Conservation (phyloP, 148 eudicot species). For the Rhododendron simsii region DNA sequence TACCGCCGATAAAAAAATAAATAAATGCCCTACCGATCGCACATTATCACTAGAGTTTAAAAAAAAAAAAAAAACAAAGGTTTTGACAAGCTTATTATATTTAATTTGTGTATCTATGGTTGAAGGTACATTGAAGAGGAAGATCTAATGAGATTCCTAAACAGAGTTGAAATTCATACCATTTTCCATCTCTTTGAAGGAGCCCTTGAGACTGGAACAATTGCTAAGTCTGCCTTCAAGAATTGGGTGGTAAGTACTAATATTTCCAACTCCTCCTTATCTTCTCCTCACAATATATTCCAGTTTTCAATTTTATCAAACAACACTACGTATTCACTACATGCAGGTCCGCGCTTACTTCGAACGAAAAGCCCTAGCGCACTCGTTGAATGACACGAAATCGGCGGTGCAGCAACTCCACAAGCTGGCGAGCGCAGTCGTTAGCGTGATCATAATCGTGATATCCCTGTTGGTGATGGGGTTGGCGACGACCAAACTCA, state of each 20-base stretch:
- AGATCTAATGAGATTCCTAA: constrained; percentile 60
- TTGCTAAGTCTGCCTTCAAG: constrained; percentile 61
- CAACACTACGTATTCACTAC: neutral
- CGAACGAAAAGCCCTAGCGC: constrained; percentile 58
- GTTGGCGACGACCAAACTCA: constrained; percentile 49
- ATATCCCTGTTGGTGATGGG: constrained; percentile 49
- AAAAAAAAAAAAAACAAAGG: neutral
- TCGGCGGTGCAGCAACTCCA: constrained; percentile 81
- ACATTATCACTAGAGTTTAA: too few species aligned
- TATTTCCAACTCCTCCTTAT: neutral
- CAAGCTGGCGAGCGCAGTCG: constrained; percentile 51
- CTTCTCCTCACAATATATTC: neutral
- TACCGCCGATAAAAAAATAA: too few species aligned
- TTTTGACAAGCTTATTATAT: neutral
- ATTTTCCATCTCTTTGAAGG: constrained; percentile 75
- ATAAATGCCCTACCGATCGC: too few species aligned
- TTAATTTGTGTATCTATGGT: neutral
- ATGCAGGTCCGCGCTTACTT: constrained; percentile 52
- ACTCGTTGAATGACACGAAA: constrained; percentile 66
- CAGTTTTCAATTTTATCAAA: neutral
- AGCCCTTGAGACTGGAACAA: constrained; percentile 62
- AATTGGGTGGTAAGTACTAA: constrained; percentile 59
- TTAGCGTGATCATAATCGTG: constrained; percentile 44
- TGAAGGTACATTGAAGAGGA: constrained; percentile 70
- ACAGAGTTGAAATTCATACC: constrained; percentile 53